Base-by-base conservation (phyloP, 768 basidiomycete species). In the Suillus luteus region DNA sequence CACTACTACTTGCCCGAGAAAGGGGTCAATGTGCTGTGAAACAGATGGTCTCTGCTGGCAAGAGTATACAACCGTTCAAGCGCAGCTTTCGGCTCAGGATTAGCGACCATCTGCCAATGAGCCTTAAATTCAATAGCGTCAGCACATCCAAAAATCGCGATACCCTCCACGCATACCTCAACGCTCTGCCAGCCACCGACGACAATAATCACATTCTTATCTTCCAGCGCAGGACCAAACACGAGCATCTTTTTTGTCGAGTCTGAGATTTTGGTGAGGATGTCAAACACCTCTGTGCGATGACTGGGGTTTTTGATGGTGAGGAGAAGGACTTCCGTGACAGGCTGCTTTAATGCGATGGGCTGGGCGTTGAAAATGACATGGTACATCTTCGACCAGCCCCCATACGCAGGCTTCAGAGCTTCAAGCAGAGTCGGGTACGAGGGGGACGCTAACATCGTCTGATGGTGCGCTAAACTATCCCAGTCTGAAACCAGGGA, bases 401-500 rank as follows among this genome's bases (percentile, higher is more conserved):
- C 64, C 8, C 52, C 54, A 19, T 72, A 2, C 40, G 59, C 49
- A 5, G 64, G 64, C 15, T 35, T 48, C 44, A 73, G 64, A 3
- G 31, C 14, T 17, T 31, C 49, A 17, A 58, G 0, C 48, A 75
- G 33, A 2, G 1, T 37, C 5, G 41, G 2, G 38, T 70, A 70
- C 9, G 41, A 40, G 1, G 62, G 41, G 38, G 10, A 27, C 43
- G 4, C 40, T 0, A 68, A 62, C 48, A 70, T 0, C 1, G 64
- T 60, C 43, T 65, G 38, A 62, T 74, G 74, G 19, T 65, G 40
- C 12, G 74, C 70, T 11, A 60, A 64, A 43, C 14, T 70, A 14
- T 72, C 74, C 72, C 74, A 74, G 60, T 75, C 72, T 75, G 33
- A 59, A 14, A 14, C 22, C n/a, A 35, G 22, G 55, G 19, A 2